A percentile compares a stretch with the other conserved stretches of the same genome.
Evolutionary conservation across 305 asterid species (phyloP).

Genomic region (Plantago lanceolata): DNA sequence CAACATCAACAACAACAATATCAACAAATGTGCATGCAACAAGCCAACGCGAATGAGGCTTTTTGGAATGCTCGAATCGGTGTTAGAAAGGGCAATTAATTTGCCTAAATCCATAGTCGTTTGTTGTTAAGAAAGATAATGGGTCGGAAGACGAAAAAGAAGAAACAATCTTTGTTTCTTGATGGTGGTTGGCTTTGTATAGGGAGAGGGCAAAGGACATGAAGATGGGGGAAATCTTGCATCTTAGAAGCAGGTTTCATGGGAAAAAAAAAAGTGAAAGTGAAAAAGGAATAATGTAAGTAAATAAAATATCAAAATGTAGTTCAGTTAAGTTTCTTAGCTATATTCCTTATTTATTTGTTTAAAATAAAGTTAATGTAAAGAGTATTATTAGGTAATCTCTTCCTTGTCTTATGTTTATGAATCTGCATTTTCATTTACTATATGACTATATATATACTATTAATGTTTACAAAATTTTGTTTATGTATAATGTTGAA

Average conservation of each 20-base stretch:
- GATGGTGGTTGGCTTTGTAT: slow-evolving; percentile 3
- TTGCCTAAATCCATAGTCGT: too few relatives aligned
- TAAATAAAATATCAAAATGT: slow-evolving; percentile 1
- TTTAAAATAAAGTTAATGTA: not conserved
- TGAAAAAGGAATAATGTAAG: not conserved
- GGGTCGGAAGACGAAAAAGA: not conserved
- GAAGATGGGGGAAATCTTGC: not conserved
- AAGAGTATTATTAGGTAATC: not conserved
- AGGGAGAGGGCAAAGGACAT: not conserved
- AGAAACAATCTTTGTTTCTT: slow-evolving; percentile 39
- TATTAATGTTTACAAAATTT: too few relatives aligned
- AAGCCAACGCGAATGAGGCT: slow-evolving; percentile 51
- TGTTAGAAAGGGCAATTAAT: slow-evolving; percentile 34
- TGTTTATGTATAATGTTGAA: too few relatives aligned
- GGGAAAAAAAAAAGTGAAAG: slow-evolving; percentile 6
- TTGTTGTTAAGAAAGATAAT: not conserved
- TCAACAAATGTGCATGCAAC: slow-evolving; percentile 55
- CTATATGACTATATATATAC: not conserved
- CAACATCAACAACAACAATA: slow-evolving; percentile 32
- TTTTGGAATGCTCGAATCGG: slow-evolving; percentile 44
- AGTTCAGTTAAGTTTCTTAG: not conserved
- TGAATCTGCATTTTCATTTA: not conserved
- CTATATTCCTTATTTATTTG: not conserved
- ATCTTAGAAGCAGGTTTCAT: not conserved
- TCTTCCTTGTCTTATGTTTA: not conserved